These are phyloP conservation scores for Ensete glaucum DNA, from an alignment of 176 grass and related monocot species.

Conservation along the genomic window DNA sequence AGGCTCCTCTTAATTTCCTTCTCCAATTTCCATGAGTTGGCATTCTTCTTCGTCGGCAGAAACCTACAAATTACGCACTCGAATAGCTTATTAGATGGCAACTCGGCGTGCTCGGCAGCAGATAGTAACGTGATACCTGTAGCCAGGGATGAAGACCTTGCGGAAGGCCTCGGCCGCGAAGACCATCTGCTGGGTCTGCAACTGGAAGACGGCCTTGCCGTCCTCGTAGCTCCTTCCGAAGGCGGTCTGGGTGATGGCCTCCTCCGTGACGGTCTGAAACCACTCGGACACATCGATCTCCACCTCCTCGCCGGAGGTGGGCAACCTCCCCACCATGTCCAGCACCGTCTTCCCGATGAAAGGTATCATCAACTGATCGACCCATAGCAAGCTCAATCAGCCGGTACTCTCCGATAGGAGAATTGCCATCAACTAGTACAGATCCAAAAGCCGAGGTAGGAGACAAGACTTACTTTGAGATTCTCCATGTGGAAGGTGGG, in stretches of 20 bases:
- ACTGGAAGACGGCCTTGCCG: constrained; percentile 78
- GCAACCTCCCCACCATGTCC: constrained; percentile 74
- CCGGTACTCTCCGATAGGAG: background rate
- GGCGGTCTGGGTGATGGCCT: constrained; percentile 85
- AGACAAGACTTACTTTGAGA: constrained; percentile 51
- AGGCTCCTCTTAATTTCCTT: constrained; percentile 90
- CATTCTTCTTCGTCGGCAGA: constrained; percentile 93
- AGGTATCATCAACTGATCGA: constrained; percentile 57
- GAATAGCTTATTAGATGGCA: background rate
- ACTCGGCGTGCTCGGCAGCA: background rate
- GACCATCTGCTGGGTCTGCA: constrained; percentile 88
- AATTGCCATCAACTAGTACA: background rate
- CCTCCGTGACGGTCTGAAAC: constrained; percentile 93
- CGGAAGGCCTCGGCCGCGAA: constrained; percentile 90
- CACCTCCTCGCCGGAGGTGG: constrained; percentile 46
- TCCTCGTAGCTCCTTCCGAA: constrained; percentile 93
- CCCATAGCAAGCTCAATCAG: background rate
- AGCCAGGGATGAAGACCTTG: constrained; percentile 97
- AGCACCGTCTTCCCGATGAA: constrained; percentile 70
- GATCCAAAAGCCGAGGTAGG: background rate
- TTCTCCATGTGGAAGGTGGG: constrained; percentile 97
- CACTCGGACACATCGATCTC: constrained; percentile 97
- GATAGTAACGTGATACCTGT: constrained; percentile 42
- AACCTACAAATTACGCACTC: constrained; percentile 35
- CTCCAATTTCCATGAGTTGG: constrained; percentile 90